Conservation (phyloP, 768 basidiomycete species). For the Pulveroboletus ravenelii region DNA sequence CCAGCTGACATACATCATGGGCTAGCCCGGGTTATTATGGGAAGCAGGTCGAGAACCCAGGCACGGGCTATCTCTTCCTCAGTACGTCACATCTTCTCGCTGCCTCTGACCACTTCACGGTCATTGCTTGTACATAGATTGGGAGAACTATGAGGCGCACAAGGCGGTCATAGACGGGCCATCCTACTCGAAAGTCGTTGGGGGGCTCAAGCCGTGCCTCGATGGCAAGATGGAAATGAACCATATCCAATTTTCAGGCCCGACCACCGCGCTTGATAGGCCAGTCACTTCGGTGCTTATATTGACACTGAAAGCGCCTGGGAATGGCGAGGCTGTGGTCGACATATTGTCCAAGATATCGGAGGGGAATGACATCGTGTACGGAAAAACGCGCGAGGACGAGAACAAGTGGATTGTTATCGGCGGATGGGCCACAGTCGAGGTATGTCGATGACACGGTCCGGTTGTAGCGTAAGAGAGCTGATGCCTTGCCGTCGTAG, state of each 20-base stretch:
- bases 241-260: conserved; percentile 21
- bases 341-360: conserved; percentile 10
- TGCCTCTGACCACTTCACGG: not conserved
- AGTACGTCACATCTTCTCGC: conserved; percentile 7
- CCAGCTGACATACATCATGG: not conserved
- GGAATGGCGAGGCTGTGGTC: conserved; percentile 16
- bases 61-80: conserved; percentile 13
- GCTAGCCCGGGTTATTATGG: conserved; percentile 19
- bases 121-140: conserved; percentile 13
- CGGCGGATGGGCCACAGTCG: conserved; percentile 19
- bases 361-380: conserved; percentile 14
- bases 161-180: conserved; percentile 4
- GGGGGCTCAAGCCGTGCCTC: conserved; percentile 3
- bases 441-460: conserved; percentile 15
- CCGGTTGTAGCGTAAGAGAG: not conserved
- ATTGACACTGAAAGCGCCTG: conserved; percentile 19
- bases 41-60: conserved; percentile 15
- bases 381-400: conserved; percentile 19
- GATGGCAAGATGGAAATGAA: conserved; percentile 10
- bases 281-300: conserved; percentile 24
- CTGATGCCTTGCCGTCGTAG: conserved; percentile 6
- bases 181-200: conserved; percentile 1
- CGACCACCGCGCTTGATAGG: conserved; percentile 12
- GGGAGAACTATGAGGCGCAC: conserved; percentile 25
- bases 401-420: conserved; percentile 18